Evolutionary conservation across 306 rosid genomes (phyloP), one percentile per base, ranked within the genome.

Genomic region (Quercus robur): DNA sequence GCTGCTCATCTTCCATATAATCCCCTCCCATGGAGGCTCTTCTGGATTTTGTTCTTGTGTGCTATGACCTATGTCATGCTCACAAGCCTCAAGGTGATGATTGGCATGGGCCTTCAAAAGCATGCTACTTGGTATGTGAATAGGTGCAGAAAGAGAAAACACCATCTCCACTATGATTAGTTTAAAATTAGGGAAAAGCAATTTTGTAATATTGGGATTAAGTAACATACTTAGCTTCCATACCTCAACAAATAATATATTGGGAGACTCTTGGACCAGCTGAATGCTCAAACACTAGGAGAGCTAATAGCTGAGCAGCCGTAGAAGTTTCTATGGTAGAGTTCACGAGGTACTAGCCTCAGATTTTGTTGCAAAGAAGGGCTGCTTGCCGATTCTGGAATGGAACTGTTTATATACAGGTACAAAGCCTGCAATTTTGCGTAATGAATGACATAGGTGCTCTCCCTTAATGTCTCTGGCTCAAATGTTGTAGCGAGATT

Each of bases 81-180:
- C 57, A 81, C 97, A 69, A 95, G 98, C 86, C 98, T 95, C 79
- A 95, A 95, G 90, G 90, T 93, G 70, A 86, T 95, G 84, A 74
- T 93, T 75, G 94, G 94, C 86, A 84, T 95, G 86, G 93, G 96
- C 69, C 86, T 95, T 35, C 87, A 85, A 81, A 88, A 90, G 70
- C 90, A 90, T 18, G 95, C 99, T 63, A 84, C 92, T 46, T 95
- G 99, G 99, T 95, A 95, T 76, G 81, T 95, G 44, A 82, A 90
- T 13, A 85, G 97, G 69, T 94, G 99, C 88, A 88, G 70, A 73
- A 93, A 83, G 89, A 86, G 89, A 81, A 93, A 88, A 75, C 92
- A 86, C 73, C 99, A 93, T 89, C 89, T 89, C 68, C 98, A 95
- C 71, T 79, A 61, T n/a, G 98, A 95, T 86, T 95, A 84, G 79